phyloP scores from a whole-genome alignment of 2,329 filamentous ascomycete genomes.

The Epichloe sylvatica region DNA sequence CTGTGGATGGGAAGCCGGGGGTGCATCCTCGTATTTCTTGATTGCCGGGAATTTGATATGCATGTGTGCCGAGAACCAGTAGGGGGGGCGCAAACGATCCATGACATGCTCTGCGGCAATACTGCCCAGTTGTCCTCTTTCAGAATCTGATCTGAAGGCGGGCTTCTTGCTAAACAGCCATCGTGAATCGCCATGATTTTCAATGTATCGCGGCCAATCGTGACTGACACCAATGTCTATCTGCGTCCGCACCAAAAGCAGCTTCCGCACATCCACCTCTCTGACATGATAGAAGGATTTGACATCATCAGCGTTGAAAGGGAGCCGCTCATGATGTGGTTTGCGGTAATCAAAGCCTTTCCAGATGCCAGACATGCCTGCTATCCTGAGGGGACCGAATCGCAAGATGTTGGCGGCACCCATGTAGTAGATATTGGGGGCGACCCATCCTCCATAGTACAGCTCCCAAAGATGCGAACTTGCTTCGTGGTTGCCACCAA shows the following conservation, averaged over 20 bases:
- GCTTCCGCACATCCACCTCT: conserved; percentile 80
- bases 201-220: conserved; percentile 83
- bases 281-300: conserved; percentile 80
- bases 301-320: conserved; percentile 64
- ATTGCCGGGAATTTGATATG: conserved; percentile 75
- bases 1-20: not conserved
- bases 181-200: conserved; percentile 58
- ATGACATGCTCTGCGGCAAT: conserved; percentile 67
- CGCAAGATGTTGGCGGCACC: conserved; percentile 82
- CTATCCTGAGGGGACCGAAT: conserved; percentile 73
- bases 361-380: conserved; percentile 87
- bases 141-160: conserved; percentile 62
- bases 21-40: conserved; percentile 36
- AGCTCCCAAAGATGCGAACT: conserved; percentile 82
- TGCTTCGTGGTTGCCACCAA: conserved; percentile 91
- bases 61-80: conserved; percentile 91
- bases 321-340: conserved; percentile 70
- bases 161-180: conserved; percentile 60
- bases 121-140: conserved; percentile 62
- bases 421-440: conserved; percentile 93
- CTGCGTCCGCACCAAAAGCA: conserved; percentile 71
- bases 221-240: conserved; percentile 87
- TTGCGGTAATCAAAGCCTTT: conserved; percentile 80
- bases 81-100: conserved; percentile 62
- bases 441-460: conserved; percentile 93